Base-by-base conservation (phyloP, 1,139 yeast genomes). In the Geotrichum carabidarum region DNA sequence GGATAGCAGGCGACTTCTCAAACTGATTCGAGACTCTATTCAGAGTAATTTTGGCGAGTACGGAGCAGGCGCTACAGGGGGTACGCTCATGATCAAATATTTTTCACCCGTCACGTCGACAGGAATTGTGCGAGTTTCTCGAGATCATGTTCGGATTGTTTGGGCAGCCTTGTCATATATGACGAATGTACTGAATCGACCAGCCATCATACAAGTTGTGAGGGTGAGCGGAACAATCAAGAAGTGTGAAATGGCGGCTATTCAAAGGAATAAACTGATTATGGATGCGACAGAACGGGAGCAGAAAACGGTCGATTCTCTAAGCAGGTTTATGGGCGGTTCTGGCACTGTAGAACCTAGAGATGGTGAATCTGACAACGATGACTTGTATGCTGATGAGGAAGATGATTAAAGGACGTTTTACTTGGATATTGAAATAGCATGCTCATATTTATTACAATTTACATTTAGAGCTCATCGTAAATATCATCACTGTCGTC, bases 181-280 rank as follows among this genome's bases (percentile, higher is more conserved):
- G n/a, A 76, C 74, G 46, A 71, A 72, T 32, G 63, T 89, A 1
- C 82, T 77, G 34, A 80, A 78, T n/a, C 67, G 68, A 37, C 72
- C 74, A 4, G 81, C 84, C 8, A 77, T 85, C 4, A 68, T 90
- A 8, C 75, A 83, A 54, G 83, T 88, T 42, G 71, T 79, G 1
- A 84, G 86, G 58, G 83, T 88, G 0, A 84, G 95, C 63, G 98
- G 97, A 0, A 90, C 98, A 0, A 90, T 93, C 46, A 85, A 84
- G 66, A 89, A 89, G 66, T 79, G 95, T 64, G 95, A 90, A 66
- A 78, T 82, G 61, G 80, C 75, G 58, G 84, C 58, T 63, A 74
- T 62, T 68, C 78, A 60, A 12, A 57, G 65, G 18, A 64, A 70
- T 50, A 59, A 77, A 75, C 54, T 65, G 17, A 57, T 62, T 14